Evolutionary conservation across 2,329 filamentous ascomycete genomes (phyloP), one percentile per base, ranked within the genome.

Genomic region (Claviceps pazoutovae): DNA sequence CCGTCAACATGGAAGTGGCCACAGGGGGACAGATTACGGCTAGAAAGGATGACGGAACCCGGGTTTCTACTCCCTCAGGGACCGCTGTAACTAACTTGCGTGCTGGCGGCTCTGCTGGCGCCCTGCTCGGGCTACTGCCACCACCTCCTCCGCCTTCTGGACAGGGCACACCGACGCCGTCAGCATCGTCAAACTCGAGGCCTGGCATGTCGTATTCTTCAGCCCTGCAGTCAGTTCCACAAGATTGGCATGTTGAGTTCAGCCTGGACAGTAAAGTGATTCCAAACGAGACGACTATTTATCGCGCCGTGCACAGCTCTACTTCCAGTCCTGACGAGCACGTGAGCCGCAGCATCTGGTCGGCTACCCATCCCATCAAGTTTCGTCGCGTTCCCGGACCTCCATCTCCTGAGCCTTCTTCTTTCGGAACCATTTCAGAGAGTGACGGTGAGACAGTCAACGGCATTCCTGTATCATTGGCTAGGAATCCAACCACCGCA

Each of bases 211-310:
- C 89, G 0, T 95, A 96, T 65, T 84, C 89, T 23, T 86, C 87
- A 50, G 88, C 88, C 4, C 79, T 94, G 50, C 86, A 90, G 59
- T 74, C 86, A 14, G 74, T 80, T 0, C 88, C 90, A 1, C 86
- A 94, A 62, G 90, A 97, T 62, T 98, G 93, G 93, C 91, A 98
- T 61, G 89, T 98, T 55, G 88, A 97, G 62, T 98, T 98, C 68
- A 90, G 81, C 58, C 78, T 97, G 48, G 85, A 94, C 56, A 85
- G 79, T 50, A 88, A 89, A 64, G 78, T 86, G 1, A 85, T 98
- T 53, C 76, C 86, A 0, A 93, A 90, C 58, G 90, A 97, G 60
- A 96, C 88, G 0, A 98, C 93, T 0, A 91, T 98, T 52, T 98
- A 97, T 62, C 84, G 91, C 47, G 93, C 93, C 36, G 88, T 97